Base-by-base conservation (phyloP, 2,329 filamentous ascomycete species). In the Sclerotiophoma versabilis region DNA sequence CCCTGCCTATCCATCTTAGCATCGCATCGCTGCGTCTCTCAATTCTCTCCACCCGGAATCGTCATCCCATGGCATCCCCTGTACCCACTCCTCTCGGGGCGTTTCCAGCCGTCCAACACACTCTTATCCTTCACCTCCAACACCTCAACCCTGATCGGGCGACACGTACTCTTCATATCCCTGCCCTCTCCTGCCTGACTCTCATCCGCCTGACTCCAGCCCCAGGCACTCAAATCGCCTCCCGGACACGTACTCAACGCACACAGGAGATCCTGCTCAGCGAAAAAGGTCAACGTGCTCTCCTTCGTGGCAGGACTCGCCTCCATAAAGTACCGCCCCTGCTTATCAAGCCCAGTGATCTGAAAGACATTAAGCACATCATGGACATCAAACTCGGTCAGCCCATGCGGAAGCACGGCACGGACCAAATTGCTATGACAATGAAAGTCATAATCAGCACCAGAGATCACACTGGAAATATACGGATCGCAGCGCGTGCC, bases 311-410 rank as follows among this genome's bases (percentile, higher is more conserved):
- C 71, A 0, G 74, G 74, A 17, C 64, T 68, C 1, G 69, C 43
- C 55, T 75, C 73, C 82, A 96, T 96, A 57, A 91, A 47, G 29
- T 69, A 70, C 12, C 65, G 46, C 1, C 68, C 66, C 29, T 70
- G 63, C 10, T 83, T 79, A 65, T 95, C 88, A 39, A 95, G 71
- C 0, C 91, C 90, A 0, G 91, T 95, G 6, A 93, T 90, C 72
- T 96, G 91, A 70, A 96, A 95, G 3, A 96, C 80, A 67, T 96
- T 96, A 48, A 96, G 81, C 0, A 96, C 91, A 71, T 96, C 91
- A 66, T 96, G 91, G 1, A 95, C 85, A 68, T 95, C 90, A 25
- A 80, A 79, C 74, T 95, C 91, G 5, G 79, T 82, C 34, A 95
- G 72, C 0, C 90, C 89, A 57, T 81, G 87, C 0, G 87, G 87